Base-by-base conservation (phyloP, 1,139 yeast genomes). In the Blastobotrys niveus region DNA sequence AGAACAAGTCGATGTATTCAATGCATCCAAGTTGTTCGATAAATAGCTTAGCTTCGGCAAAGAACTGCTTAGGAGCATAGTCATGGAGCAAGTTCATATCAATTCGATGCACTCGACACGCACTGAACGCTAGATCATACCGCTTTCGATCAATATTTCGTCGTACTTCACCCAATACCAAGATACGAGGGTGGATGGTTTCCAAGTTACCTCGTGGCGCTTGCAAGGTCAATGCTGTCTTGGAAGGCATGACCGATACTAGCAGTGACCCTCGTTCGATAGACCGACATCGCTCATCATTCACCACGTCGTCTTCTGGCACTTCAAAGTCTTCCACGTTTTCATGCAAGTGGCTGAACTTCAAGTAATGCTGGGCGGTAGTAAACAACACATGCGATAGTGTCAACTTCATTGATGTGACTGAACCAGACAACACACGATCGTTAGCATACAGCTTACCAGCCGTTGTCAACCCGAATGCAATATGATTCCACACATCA, bases 141-240 rank as follows among this genome's bases (percentile, higher is more conserved):
- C 78, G 68, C 49, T 67, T 69, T 0, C 68, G 66, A 31, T 73
- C 70, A 50, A 93, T 86, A 55, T 74, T 74, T 40, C 75, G 71
- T 54, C 98, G 74, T 15, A 93, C 93, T 17, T 83, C 94, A 10
- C 87, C 74, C 40, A 93, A 70, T 12, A 91, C 95, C 84, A 91
- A 80, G 38, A 91, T 84, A 63, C 98, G 74, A 9, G 99, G 98
- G 58, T 79, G 82, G 26, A 93, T 83, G 0, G 97, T 88, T 63
- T 93, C 99, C 53, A 91, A 69, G 57, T 93, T 93, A 50, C 99
- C 99, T 62, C 99, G 76, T 48, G 95, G 95, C 3, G 96, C 96
- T 64, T 93, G 96, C 45, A 93, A 70, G 2, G 86, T 80, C 15
- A 93, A 88, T 0, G 93, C 77, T 47, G 88, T 80, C 48, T 78